Conservation (phyloP, 441 rosid species). For the Isatis lusitanica region DNA sequence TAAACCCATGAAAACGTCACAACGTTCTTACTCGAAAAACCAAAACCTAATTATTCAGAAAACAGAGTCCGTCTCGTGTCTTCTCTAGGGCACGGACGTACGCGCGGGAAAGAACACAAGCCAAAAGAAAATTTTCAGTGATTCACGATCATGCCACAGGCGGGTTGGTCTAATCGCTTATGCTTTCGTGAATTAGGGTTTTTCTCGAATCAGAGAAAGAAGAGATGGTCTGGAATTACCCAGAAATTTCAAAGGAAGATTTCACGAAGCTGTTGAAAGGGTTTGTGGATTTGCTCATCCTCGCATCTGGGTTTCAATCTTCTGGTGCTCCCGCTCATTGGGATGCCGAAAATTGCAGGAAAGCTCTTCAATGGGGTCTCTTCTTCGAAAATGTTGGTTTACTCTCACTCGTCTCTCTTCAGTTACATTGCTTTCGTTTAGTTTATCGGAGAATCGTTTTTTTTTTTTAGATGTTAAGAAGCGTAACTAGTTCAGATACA, state of each 20-base stretch:
- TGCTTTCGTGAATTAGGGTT: constrained; percentile 4
- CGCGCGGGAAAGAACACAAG: constrained; percentile 27
- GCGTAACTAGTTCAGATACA: constrained; percentile 43
- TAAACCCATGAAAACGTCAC: neutral
- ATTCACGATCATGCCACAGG: constrained; percentile 1
- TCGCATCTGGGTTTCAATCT: constrained; percentile 81
- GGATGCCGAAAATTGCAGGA: constrained; percentile 59
- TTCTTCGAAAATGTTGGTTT: constrained; percentile 66
- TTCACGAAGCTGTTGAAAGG: constrained; percentile 66
- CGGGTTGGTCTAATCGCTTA: neutral
- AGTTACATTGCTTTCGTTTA: neutral
- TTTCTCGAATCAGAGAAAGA: neutral
- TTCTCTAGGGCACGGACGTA: constrained; percentile 8
- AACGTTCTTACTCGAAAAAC: neutral
- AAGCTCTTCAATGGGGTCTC: constrained; percentile 78
- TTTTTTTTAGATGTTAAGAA: constrained; percentile 47
- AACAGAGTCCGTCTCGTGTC: neutral
- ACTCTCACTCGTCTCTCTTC: neutral
- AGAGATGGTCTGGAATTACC: constrained; percentile 72
- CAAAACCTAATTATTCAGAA: neutral
- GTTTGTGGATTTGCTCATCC: constrained; percentile 68
- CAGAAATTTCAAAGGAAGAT: constrained; percentile 57
- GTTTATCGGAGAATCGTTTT: neutral
- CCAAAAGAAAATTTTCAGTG: neutral
- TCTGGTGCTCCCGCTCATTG: constrained; percentile 68